Evolutionary conservation across 2,329 filamentous ascomycete genomes (phyloP).

Genomic region (Xylaria sp.): DNA sequence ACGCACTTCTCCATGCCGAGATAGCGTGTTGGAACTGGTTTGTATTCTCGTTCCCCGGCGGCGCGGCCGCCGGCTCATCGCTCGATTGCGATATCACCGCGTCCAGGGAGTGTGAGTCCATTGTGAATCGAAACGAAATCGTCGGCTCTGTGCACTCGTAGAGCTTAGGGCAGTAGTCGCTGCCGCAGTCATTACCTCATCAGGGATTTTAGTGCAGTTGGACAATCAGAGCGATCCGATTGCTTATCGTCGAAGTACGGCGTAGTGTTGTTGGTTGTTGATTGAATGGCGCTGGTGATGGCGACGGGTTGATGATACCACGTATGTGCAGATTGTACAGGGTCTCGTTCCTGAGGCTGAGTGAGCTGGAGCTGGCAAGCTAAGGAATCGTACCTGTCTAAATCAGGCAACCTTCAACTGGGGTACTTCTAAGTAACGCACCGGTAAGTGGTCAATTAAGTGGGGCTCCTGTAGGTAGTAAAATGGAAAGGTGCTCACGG

Average conservation of each 20-base stretch:
- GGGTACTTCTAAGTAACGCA: no score
- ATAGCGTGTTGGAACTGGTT: conserved; percentile 99
- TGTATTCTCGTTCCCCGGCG: conserved; percentile 63
- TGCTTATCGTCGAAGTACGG: conserved; percentile 1
- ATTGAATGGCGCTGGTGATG: background rate
- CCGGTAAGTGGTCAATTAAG: no score
- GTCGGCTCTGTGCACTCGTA: conserved; percentile 42
- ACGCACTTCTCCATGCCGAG: conserved; percentile 90
- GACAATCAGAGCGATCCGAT: background rate
- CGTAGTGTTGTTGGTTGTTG: conserved; percentile 13
- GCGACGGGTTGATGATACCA: background rate
- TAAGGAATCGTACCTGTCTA: background rate
- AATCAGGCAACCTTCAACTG: no score
- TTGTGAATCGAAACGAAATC: conserved; percentile 31
- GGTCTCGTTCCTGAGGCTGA: conserved; percentile 30
- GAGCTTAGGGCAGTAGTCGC: conserved; percentile 33
- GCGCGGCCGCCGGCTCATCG: conserved; percentile 41
- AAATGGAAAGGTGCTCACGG: no score
- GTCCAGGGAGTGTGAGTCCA: conserved; percentile 44
- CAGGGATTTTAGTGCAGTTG: conserved; percentile 23
- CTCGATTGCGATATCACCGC: conserved; percentile 42
- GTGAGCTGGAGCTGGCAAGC: background rate
- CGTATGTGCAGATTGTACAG: conserved; percentile 10
- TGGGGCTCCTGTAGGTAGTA: no score
- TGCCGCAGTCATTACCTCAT: conserved; percentile 43